Base-by-base conservation (phyloP, 352 stramenopile species). In the Aphanomyces astaci region DNA sequence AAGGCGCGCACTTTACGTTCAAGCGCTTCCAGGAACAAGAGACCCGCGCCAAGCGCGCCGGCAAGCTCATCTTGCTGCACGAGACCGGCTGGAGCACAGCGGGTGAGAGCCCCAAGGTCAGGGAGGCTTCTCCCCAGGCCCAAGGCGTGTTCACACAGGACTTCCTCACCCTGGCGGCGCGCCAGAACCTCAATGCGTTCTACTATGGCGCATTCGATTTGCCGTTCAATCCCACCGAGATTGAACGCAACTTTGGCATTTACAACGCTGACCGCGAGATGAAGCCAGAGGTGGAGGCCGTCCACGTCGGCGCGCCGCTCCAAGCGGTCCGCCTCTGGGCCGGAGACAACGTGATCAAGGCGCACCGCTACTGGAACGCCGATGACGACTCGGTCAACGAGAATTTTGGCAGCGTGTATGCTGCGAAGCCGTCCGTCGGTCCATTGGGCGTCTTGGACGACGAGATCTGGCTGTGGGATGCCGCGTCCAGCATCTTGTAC, bases 381-480 rank as follows among this genome's bases (percentile, higher is more conserved):
- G 72, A 71, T 24, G 71, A 73, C 2, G 66, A 64, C 5, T 27
- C 87, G 25, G 72, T 75, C 71, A 80, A 39, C 5, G 74, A 74
- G 49, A 78, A 79, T 25, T 73, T 15, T 24, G 74, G 84, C 51
- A 82, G 78, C 74, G 65, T 88, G 10, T 75, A 76, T 32, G 64
- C 75, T 22, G 78, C 87, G 59, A 77, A 85, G 49, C 78, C 33
- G n/a, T 27, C 36, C 27, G 32, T n/a, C n/a, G n/a, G n/a, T n/a
- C n/a, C n/a, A n/a, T n/a, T n/a, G n/a, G n/a, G n/a, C n/a, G n/a
- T n/a, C n/a, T n/a, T n/a, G n/a, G n/a, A n/a, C n/a, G n/a, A n/a
- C n/a, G n/a, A n/a, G n/a, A n/a, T n/a, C n/a, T 92, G 80, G 80
- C 89, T 83, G 74, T 89, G 80, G 28, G 79, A 92, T 45, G 51